Base-by-base conservation (phyloP, 495 filamentous ascomycete species). In the Gamarada debralockiae region DNA sequence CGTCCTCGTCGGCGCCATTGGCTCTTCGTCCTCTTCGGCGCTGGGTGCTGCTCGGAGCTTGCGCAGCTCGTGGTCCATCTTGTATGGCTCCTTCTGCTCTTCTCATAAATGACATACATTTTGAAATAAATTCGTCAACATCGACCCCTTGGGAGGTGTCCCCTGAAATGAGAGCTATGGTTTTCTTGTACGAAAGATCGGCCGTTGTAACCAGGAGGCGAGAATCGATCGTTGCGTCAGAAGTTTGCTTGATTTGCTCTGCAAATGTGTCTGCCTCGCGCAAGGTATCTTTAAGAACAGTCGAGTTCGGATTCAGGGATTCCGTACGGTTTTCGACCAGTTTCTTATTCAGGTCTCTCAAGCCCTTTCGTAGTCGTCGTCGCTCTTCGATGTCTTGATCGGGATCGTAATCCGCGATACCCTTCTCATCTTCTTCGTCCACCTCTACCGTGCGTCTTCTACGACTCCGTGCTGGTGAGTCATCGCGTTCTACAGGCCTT, bases 161-260 rank as follows among this genome's bases (percentile, higher is more conserved):
- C 7, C 91, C 92, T 1, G 86, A 70, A 3, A 84, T 83, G 9
- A 90, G 71, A 27, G 86, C 80, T 23, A 82, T 70, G 0, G 84
- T 81, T 58, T 86, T 89, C 50, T 88, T 87, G 51, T 85, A 82
- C 0, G 85, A 82, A 2, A 91, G 69, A 55, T 97, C 93, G 17
- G 88, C 84, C 0, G 84, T 81, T 29, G 74, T 79, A 10, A 96
- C 87, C 9, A 97, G 73, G 34, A 93, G 73, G 37, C 89, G 83
- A 0, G 92, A 87, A 62, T 99, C 93, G 52, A 96, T 83, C 2
- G 85, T 90, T 1, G 93, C 93, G 65, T 99, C 95, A n/a, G 80
- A 80, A 1, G 93, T 95, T 62, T 97, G 92, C 57, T 89, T 93
- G 44, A 97, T 90, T 29, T 80, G 71, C 23, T 66, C 66, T 61